Conservation (phyloP, 2,329 filamentous ascomycete species). For the Fusarium aywerte region DNA sequence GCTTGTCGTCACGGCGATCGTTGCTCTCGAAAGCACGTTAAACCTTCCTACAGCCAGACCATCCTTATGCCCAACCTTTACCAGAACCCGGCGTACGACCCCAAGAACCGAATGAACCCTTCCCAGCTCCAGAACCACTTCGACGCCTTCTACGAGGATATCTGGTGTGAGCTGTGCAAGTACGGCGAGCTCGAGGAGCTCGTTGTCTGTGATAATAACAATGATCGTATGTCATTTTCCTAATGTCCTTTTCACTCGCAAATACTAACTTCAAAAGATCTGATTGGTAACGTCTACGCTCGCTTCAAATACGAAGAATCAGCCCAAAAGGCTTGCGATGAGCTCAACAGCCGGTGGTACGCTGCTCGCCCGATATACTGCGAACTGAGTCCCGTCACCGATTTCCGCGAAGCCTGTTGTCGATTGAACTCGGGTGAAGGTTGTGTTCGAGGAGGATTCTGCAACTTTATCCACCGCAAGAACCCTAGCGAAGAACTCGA, state of each 20-base stretch:
- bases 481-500: conserved; percentile 92
- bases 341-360: conserved; percentile 95
- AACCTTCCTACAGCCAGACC: conserved; percentile 97
- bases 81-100: conserved; percentile 97
- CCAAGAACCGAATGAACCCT: conserved; percentile 96
- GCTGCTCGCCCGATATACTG: conserved; percentile 97
- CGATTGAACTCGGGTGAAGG: conserved; percentile 93
- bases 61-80: conserved; percentile 98
- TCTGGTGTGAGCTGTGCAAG: conserved; percentile 99
- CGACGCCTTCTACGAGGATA: conserved; percentile 99
- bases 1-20: conserved; percentile 98
- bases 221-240: conserved; percentile 76
- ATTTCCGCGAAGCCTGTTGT: conserved; percentile 98
- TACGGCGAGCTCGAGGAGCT: conserved; percentile 98
- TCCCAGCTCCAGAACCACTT: conserved; percentile 99
- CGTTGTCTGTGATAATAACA: conserved; percentile 99
- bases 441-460: conserved; percentile 95
- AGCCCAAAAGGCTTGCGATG: conserved; percentile 92
- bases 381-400: conserved; percentile 95
- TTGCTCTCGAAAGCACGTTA: conserved; percentile 98
- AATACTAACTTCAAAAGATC: conserved; percentile 64
- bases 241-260: not conserved
- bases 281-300: conserved; percentile 99
- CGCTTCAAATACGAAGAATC: conserved; percentile 99
- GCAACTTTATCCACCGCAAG: conserved; percentile 99